A percentile compares a stretch with the other conserved stretches of the same genome.
Conservation (phyloP, 768 basidiomycete genomes). For the Suillus ampliporus region DNA sequence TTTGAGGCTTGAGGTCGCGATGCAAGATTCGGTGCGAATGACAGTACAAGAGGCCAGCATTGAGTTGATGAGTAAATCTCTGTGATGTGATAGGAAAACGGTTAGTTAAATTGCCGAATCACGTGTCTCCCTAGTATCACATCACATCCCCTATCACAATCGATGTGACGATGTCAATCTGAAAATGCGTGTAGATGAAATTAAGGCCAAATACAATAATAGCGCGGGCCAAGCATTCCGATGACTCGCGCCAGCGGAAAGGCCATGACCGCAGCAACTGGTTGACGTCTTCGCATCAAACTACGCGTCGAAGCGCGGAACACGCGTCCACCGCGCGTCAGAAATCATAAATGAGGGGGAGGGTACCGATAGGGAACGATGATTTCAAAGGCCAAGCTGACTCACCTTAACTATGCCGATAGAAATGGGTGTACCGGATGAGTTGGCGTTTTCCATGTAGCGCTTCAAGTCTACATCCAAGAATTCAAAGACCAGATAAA, state of each 20-base stretch:
- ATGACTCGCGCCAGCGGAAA: background rate
- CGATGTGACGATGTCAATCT: constrained; percentile 23
- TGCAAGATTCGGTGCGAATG: constrained; percentile 97
- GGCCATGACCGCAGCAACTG: constrained; percentile 3
- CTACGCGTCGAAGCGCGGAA: constrained; percentile 11
- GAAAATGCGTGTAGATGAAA: constrained; percentile 8
- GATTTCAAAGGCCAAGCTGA: constrained; percentile 3
- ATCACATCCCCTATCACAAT: constrained; percentile 23
- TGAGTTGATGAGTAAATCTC: constrained; percentile 97
- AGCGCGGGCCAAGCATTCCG: background rate
- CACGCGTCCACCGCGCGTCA: constrained; percentile 39
- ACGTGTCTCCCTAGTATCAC: constrained; percentile 25
- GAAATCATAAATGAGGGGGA: constrained; percentile 17
- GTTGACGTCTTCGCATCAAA: constrained; percentile 16
- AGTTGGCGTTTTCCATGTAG: constrained; percentile 91
- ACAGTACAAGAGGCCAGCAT: constrained; percentile 90
- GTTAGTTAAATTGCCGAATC: constrained; percentile 19
- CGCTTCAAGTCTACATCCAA: constrained; percentile 96
- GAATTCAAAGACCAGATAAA: constrained; percentile 98
- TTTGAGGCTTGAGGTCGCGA: constrained; percentile 96
- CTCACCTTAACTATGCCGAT: constrained; percentile 82
- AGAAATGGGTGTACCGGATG: constrained; percentile 71
- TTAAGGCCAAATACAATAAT: background rate
- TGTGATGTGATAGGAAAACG: constrained; percentile 38
- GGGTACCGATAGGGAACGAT: background rate